Evolutionary conservation across 2,329 filamentous ascomycete genomes (phyloP).

Genomic region (Colletotrichum sp.): DNA sequence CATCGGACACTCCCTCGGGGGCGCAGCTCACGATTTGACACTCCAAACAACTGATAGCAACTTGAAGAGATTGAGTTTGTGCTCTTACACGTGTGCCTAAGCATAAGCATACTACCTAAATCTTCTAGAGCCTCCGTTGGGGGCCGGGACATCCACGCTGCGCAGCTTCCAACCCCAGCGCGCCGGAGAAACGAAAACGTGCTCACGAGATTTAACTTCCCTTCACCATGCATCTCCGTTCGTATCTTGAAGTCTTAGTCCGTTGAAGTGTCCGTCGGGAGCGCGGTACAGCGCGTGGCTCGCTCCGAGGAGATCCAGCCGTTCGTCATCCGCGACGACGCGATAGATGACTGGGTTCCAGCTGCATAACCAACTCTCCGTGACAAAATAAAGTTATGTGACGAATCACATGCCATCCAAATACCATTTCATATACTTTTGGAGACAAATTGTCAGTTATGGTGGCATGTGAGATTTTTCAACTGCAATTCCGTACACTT

Average conservation of each 20-base stretch:
- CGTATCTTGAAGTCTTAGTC: accelerated
- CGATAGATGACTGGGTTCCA: not conserved
- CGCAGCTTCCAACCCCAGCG: accelerated
- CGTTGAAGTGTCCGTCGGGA: not conserved
- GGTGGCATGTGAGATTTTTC: not conserved
- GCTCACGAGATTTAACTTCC: not conserved
- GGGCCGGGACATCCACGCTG: too few relatives aligned
- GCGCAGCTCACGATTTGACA: not conserved
- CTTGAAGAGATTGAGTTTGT: not conserved
- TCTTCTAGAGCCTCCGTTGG: accelerated
- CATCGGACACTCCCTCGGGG: accelerated
- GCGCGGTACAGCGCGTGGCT: not conserved
- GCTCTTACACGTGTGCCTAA: not conserved
- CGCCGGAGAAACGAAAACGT: not conserved
- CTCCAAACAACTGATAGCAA: not conserved
- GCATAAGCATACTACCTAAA: not conserved
- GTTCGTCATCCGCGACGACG: accelerated
- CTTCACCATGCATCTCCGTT: not conserved
- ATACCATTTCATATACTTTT: accelerated
- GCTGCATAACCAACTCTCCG: not conserved
- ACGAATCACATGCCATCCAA: accelerated
- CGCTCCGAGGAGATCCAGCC: accelerated
- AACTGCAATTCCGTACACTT: too few relatives aligned
- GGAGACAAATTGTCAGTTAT: accelerated
- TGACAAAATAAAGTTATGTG: not conserved